A percentile compares a stretch with the other conserved stretches of the same genome.
Evolutionary conservation across 2,329 filamentous ascomycete genomes (phyloP).

Genomic region (Talaromyces marneffei): DNA sequence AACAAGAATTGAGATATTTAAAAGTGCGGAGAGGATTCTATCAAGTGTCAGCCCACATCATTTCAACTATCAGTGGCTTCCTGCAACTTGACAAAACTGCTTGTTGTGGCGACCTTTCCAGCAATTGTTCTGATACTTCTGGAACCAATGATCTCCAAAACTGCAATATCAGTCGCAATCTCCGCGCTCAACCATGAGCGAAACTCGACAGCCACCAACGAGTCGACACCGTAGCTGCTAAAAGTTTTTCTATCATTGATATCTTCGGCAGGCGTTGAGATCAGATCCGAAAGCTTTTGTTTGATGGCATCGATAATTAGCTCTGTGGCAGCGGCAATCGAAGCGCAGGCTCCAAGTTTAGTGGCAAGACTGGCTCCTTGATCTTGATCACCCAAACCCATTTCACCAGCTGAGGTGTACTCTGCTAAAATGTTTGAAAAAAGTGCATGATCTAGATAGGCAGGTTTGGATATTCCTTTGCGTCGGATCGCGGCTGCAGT

Average conservation of each 20-base stretch:
- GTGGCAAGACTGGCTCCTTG: not conserved
- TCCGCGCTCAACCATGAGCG: not conserved
- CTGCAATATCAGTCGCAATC: not conserved
- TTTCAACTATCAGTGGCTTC: not conserved
- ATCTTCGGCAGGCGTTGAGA: not conserved
- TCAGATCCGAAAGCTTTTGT: not conserved
- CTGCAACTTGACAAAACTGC: not conserved
- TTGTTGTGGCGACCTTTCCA: not conserved
- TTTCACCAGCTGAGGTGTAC: not conserved
- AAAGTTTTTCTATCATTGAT: not conserved
- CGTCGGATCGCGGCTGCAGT: not conserved
- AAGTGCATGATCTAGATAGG: not conserved
- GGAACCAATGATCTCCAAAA: not conserved
- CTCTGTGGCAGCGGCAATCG: not conserved
- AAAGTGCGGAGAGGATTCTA: too few species aligned
- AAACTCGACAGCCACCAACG: constrained; percentile 1
- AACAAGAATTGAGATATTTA: too few species aligned
- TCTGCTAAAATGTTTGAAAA: not conserved
- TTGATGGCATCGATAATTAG: not conserved
- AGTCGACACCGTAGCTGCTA: not conserved
- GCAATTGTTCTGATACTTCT: not conserved
- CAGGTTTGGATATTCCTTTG: not conserved
- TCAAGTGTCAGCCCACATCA: too few species aligned
- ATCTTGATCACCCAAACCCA: not conserved
- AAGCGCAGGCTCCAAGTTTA: not conserved